Conservation (phyloP, 768 basidiomycete genomes). For the Gymnopilus dilepis region DNA sequence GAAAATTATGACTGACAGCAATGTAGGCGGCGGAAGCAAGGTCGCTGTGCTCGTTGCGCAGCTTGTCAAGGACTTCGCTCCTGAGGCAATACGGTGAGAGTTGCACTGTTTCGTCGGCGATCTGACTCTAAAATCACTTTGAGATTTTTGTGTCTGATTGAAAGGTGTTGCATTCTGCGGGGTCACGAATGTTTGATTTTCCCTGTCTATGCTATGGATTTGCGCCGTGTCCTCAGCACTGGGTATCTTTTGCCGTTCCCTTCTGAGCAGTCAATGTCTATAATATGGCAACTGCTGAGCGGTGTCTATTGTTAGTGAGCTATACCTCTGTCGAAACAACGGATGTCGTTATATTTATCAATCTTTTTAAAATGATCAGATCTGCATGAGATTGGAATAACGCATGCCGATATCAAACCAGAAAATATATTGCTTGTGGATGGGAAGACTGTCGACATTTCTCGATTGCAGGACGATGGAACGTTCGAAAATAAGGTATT, state of each 20-base stretch:
- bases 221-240: neutral
- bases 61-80: neutral
- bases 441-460: neutral
- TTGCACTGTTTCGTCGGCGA: too few species aligned
- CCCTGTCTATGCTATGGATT: neutral
- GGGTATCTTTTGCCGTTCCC: neutral
- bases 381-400: neutral
- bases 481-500: neutral
- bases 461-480: neutral
- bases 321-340: too few species aligned
- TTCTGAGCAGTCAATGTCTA: neutral
- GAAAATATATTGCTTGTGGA: neutral
- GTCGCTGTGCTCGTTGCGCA: neutral
- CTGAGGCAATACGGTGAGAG: neutral
- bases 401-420: neutral
- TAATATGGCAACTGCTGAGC: neutral
- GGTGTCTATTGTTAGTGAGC: neutral
- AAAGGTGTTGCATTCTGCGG: neutral
- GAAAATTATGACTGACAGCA: neutral
- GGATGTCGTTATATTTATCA: too few species aligned
- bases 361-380: neutral
- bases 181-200: neutral
- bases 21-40: neutral
- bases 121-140: too few species aligned
- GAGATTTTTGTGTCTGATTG: neutral